phyloP scores from a whole-genome alignment of 73 alveolate genomes.

The Paramecium biaurelia region DNA sequence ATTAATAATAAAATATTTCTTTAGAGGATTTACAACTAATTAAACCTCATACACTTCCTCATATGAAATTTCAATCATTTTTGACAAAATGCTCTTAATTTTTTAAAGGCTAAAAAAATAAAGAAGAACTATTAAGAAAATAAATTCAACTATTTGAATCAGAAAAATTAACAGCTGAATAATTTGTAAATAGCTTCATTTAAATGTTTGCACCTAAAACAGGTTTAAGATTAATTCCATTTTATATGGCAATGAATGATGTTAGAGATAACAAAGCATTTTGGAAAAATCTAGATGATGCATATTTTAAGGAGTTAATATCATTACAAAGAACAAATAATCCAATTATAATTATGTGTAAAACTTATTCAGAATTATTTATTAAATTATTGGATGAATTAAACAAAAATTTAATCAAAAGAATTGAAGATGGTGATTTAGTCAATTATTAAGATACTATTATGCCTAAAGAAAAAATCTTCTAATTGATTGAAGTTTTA shows the following conservation, averaged over 20 bases:
- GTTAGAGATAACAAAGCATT: background rate
- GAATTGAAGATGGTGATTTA: slow-evolving; percentile 21
- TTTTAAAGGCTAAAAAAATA: slow-evolving; percentile 23
- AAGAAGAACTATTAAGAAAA: slow-evolving; percentile 24
- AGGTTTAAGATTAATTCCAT: slow-evolving; percentile 50
- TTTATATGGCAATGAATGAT: slow-evolving; percentile 33
- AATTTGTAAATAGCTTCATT: background rate
- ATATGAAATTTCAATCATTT: background rate
- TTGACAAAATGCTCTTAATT: background rate
- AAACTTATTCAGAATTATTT: slow-evolving; percentile 51
- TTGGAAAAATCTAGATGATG: background rate
- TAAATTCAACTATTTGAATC: background rate
- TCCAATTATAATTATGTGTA: background rate
- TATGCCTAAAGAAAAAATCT: slow-evolving; percentile 56
- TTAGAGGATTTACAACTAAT: slow-evolving; percentile 47
- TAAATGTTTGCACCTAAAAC: background rate
- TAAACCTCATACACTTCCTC: slow-evolving; percentile 33
- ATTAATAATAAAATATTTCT: background rate
- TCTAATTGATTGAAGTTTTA: slow-evolving; percentile 54
- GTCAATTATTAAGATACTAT: slow-evolving; percentile 31
- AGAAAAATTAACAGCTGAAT: background rate
- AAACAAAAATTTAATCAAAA: background rate
- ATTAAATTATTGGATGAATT: background rate
- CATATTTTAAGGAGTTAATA: background rate
- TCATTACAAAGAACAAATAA: background rate